A percentile compares a stretch with the other conserved stretches of the same genome.
Evolutionary conservation across 2,329 filamentous ascomycete species (phyloP).

Genomic region (Parafenestella ontariensis): DNA sequence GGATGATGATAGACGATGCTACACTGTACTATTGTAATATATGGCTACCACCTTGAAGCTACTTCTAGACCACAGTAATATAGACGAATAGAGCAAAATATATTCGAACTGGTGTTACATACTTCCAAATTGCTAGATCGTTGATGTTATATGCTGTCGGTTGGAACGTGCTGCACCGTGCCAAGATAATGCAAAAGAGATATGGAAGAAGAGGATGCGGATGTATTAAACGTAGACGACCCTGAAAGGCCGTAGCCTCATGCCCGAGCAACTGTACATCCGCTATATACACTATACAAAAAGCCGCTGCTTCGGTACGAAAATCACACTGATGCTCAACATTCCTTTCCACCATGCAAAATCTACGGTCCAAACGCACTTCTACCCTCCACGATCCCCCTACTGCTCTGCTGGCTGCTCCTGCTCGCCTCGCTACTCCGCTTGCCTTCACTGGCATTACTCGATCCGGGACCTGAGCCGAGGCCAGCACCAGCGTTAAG

Average conservation of each 20-base stretch:
- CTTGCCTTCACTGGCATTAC: constrained; percentile 41
- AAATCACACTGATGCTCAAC: neutral
- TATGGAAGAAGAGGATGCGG: neutral
- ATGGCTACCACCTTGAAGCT: neutral
- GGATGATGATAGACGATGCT: neutral
- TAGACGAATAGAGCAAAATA: too few species aligned
- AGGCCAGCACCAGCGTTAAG: constrained; percentile 11
- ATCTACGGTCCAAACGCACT: constrained; percentile 24
- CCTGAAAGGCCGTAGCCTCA: neutral
- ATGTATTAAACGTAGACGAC: neutral
- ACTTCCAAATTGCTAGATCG: too few species aligned
- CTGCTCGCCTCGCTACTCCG: constrained; percentile 40
- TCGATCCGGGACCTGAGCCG: constrained; percentile 21
- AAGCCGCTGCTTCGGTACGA: neutral
- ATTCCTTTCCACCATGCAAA: neutral
- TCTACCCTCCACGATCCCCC: constrained; percentile 24
- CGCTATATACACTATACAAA: constrained; percentile 5
- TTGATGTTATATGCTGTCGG: too few species aligned
- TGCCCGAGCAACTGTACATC: neutral
- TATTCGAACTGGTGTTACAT: too few species aligned
- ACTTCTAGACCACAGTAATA: neutral
- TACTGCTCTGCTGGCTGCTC: constrained; percentile 30
- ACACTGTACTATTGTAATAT: neutral
- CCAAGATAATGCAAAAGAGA: too few species aligned
- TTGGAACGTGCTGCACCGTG: too few species aligned